Base-by-base conservation (phyloP, 441 rosid species). In the Populus hybrid region DNA sequence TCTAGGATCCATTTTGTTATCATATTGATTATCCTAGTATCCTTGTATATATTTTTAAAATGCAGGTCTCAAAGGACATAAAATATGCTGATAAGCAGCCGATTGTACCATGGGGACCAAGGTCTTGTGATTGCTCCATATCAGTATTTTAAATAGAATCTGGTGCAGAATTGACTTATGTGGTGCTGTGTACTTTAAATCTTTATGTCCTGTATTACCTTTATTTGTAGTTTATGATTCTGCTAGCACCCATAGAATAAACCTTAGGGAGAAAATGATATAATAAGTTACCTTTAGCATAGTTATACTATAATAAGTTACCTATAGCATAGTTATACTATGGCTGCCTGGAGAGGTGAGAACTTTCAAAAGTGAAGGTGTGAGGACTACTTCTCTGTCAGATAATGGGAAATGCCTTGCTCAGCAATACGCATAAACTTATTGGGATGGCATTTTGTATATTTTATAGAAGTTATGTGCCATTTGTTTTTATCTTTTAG, bases 21-120 rank as follows among this genome's bases (percentile, higher is more conserved):
- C 50, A 18, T 21, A 78, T 54, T 80, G 72, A 71, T 74, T 21
- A 76, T 30, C 24, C 14, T 54, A 67, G 71, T 18, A 73, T 30
- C n/a, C 24, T 64, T 57, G 21, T 77, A 72, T 73, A 57, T 76
- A 66, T 70, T 80, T 76, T 3, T 67, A 2, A 76, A 81, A 61
- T 84, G 79, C 89, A 95, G 99, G 99, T 95, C 76, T 89, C 99
- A 10, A 92, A 95, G 88, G 98, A 95, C 80, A 86, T 94, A 82
- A 95, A 90, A 83, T 95, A 88, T 85, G 99, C 98, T 80, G 99
- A 95, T 87, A 92, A 92, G 86, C 93, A 89, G 91, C 97, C 99
- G 4, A 79, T 95, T 72, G 88, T 95, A 77, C 95, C 99, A 54
- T 95, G 99, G 98, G 99, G 97, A 63, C 99, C 98, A 35, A 95